These are phyloP conservation scores for Cinnamomum micranthum DNA, from an alignment of 164 flowering plant genomes.

Conservation along the genomic window DNA sequence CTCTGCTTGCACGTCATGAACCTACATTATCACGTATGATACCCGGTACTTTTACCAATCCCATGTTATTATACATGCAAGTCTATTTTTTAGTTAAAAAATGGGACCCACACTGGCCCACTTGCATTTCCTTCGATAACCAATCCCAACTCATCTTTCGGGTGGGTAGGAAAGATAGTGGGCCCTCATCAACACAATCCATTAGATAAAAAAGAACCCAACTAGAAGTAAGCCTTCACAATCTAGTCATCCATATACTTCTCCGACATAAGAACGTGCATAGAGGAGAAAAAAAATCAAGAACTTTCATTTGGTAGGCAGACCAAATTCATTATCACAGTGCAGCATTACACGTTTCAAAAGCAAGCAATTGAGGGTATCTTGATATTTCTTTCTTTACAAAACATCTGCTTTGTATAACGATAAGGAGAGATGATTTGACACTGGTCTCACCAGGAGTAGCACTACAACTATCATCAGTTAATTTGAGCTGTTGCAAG, in stretches of 20 bases:
- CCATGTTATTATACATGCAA: no score
- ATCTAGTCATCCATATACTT: neutral
- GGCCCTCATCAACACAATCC: neutral
- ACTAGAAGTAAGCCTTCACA: no score
- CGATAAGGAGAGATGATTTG: neutral
- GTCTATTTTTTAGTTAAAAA: no score
- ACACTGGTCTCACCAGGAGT: no score
- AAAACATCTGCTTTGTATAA: neutral
- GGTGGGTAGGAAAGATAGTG: neutral
- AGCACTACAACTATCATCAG: no score
- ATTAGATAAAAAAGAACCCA: neutral
- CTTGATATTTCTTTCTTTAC: neutral
- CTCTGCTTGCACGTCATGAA: no score
- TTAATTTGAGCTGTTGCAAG: no score
- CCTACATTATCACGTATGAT: no score
- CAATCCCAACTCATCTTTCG: no score
- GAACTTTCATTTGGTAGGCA: neutral
- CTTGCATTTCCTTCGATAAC: no score
- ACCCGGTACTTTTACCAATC: no score
- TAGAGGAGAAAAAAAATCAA: neutral
- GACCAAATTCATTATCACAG: neutral
- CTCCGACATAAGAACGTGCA: neutral
- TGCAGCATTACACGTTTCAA: neutral
- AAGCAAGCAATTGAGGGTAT: neutral
- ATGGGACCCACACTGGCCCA: no score